Conservation (phyloP, 164 flowering plant species). For the Brasenia schreberi region DNA sequence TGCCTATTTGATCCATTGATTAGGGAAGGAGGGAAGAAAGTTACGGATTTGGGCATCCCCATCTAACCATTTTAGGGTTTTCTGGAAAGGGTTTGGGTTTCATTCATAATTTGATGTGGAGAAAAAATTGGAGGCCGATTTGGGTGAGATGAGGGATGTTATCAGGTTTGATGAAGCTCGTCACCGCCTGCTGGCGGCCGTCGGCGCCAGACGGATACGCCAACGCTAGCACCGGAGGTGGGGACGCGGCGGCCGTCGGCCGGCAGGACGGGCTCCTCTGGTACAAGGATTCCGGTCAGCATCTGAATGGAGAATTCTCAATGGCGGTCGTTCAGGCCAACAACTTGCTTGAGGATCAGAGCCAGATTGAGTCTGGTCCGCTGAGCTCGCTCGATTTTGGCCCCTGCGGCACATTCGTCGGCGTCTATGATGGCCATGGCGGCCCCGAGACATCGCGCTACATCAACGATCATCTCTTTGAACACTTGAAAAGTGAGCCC, state of each 20-base stretch:
- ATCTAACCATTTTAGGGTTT: no score
- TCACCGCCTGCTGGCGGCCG: slow-evolving; percentile 63
- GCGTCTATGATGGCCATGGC: slow-evolving; percentile 75
- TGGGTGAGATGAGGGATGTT: slow-evolving; percentile 82
- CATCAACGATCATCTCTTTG: slow-evolving; percentile 48
- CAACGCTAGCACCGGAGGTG: slow-evolving; percentile 16
- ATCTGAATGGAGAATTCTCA: slow-evolving; percentile 44
- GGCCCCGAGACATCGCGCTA: slow-evolving; percentile 59
- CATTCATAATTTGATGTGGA: no score
- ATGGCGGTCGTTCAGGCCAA: slow-evolving; percentile 72
- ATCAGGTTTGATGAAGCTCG: slow-evolving; percentile 50
- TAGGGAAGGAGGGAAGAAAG: no score
- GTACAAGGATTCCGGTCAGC: slow-evolving; percentile 36
- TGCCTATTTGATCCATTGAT: no score
- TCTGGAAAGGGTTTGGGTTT: no score
- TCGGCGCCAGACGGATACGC: slow-evolving; percentile 31
- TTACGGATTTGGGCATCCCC: no score
- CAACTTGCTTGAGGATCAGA: slow-evolving; percentile 60
- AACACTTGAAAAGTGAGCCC: slow-evolving; percentile 40
- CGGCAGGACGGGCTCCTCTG: slow-evolving; percentile 35
- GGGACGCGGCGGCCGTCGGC: slow-evolving; percentile 25
- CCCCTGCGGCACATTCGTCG: slow-evolving; percentile 52
- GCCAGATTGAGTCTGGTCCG: slow-evolving; percentile 66
- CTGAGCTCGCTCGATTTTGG: slow-evolving; percentile 60
- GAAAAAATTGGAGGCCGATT: slow-evolving; percentile 18